Conservation (phyloP, 2,329 filamentous ascomycete species). For the Huntiella abstrusa region DNA sequence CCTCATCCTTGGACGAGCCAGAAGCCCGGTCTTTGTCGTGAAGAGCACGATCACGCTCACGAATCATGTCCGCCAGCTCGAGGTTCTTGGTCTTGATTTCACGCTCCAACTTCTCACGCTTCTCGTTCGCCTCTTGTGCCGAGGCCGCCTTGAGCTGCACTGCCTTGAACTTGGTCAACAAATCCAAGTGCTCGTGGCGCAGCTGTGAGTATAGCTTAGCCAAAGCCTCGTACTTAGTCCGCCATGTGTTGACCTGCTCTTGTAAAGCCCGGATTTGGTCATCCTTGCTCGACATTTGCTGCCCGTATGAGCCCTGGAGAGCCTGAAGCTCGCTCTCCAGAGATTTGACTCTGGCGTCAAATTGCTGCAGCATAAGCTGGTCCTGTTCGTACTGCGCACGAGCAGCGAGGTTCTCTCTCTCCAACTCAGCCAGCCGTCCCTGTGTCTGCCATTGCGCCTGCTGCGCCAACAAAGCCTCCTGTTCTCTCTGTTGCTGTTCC, state of each 20-base stretch:
- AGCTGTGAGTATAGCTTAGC: constrained; percentile 96
- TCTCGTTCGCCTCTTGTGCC: constrained; percentile 89
- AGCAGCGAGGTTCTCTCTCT: constrained; percentile 86
- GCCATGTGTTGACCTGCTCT: constrained; percentile 95
- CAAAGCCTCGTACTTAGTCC: constrained; percentile 87
- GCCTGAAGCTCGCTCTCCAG: constrained; percentile 74
- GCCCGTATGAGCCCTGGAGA: constrained; percentile 62
- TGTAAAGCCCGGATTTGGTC: constrained; percentile 85
- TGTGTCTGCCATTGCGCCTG: constrained; percentile 90
- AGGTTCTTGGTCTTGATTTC: constrained; percentile 99
- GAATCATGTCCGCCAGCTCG: constrained; percentile 97
- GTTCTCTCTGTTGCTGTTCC: constrained; percentile 78
- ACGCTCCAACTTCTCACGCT: constrained; percentile 81
- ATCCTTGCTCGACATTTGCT: constrained; percentile 78
- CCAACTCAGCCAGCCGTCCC: constrained; percentile 83
- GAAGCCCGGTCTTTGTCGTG: constrained; percentile 81
- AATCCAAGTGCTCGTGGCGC: constrained; percentile 81
- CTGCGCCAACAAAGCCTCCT: constrained; percentile 73
- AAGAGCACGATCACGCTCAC: constrained; percentile 79
- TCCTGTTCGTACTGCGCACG: constrained; percentile 93
- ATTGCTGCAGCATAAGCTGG: constrained; percentile 91
- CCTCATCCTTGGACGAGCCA: constrained; percentile 76
- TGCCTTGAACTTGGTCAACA: constrained; percentile 88
- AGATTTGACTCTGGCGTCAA: constrained; percentile 84
- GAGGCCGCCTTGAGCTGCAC: constrained; percentile 94